Evolutionary conservation across 2,329 filamentous ascomycete species (phyloP), one percentile per base, ranked within the genome.

Genomic region (Pseudogymnoascus sp.): DNA sequence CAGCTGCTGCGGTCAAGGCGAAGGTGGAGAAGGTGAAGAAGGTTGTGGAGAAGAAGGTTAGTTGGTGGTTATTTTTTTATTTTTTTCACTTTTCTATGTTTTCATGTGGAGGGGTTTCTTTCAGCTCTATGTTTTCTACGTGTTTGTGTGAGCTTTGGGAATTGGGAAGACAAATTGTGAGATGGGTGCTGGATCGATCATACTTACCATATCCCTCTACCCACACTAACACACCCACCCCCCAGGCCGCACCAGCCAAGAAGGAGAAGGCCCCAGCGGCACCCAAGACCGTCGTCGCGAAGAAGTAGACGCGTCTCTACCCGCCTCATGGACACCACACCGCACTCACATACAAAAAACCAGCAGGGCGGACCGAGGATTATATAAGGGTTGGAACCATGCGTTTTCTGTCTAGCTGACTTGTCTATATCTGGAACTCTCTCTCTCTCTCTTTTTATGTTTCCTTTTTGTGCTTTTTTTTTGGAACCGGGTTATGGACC

Each of bases 31-130:
- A 59, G 53, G 53, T n/a, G 18, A 36, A 36, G 53, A 59, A 59
- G 53, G 53, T 59, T 23, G 42, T 46, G 18, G 42, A 46, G 42
- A 46, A 46, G 21, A 46, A 46, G 42, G 42, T 46, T 46, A 46
- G 42, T 46, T 25, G 21, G 42, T 25, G 42, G 42, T 46, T 21
- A 46, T 16, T 46, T 46, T 46, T 46, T 46, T 46, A 1, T 18
- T 18, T 18, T 18, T 2, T 16, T 16, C 18, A 40, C 28, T 21
- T 46, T 25, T 7, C 8, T 6, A 4, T 46, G 11, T 46, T 46
- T 46, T 25, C 5, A 25, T 46, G 8, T 11, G n/a, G 21, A 2
- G 40, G 11, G 40, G 16, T 42, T 42, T 36, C 8, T 21, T 5
- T 40, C 9, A 16, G 38, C 9, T 40, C 1, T 11, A 3, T 3